A percentile compares a stretch with the other conserved stretches of the same genome.
phyloP scores from a whole-genome alignment of 306 rosid species.

The Dalbergia oliveri region DNA sequence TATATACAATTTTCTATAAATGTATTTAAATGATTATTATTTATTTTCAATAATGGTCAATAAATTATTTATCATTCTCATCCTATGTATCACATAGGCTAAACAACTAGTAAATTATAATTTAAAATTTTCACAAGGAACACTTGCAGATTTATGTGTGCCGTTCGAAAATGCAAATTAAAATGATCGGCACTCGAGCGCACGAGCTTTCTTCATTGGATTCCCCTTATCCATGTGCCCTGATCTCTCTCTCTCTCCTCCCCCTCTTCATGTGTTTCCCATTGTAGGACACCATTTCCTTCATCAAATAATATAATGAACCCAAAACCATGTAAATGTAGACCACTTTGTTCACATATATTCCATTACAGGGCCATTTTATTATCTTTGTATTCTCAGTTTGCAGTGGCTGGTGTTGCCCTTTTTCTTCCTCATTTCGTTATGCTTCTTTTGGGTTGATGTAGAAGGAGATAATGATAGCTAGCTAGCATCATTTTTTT shows the following conservation, averaged over 20 bases:
- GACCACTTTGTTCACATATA: slow-evolving; percentile 36
- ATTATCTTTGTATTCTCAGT: slow-evolving; percentile 57
- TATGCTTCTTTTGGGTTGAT: slow-evolving; percentile 15
- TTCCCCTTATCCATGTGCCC: slow-evolving; percentile 53
- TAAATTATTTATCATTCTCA: too few species aligned
- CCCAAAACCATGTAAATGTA: slow-evolving; percentile 27
- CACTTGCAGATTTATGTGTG: slow-evolving; percentile 50
- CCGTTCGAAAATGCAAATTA: slow-evolving; percentile 32
- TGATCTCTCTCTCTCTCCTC: slow-evolving; percentile 43
- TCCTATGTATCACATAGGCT: too few species aligned
- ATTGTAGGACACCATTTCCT: slow-evolving; percentile 34
- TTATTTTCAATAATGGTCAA: too few species aligned
- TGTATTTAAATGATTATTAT: too few species aligned
- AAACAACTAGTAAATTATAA: slow-evolving; percentile 9
- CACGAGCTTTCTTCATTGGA: slow-evolving; percentile 56
- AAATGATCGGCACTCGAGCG: slow-evolving; percentile 40
- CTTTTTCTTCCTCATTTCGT: slow-evolving; percentile 35
- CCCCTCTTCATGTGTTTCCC: slow-evolving; percentile 27
- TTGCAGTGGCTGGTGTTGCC: slow-evolving; percentile 35
- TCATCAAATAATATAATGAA: slow-evolving; percentile 45
- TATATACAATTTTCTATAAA: too few species aligned
- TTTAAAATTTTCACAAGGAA: slow-evolving; percentile 55
- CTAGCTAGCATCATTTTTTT: not conserved
- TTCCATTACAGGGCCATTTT: slow-evolving; percentile 39
- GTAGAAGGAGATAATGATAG: slow-evolving; percentile 29